Conservation (phyloP, 768 basidiomycete genomes). For the Phylloporus sp. region DNA sequence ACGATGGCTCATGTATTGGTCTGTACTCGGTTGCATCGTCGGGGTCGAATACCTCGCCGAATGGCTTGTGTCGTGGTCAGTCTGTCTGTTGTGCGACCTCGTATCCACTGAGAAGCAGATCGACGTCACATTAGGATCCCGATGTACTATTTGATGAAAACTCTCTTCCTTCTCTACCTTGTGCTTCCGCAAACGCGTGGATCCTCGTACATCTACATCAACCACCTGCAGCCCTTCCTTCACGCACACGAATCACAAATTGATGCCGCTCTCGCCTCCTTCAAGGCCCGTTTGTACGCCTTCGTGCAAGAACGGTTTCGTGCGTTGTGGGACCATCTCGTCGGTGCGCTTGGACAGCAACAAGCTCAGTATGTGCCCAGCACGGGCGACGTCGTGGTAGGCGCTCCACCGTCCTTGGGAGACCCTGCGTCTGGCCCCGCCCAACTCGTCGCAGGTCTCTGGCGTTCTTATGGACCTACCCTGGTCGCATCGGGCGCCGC, state of each 20-base stretch:
- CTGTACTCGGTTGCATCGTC: slow-evolving; percentile 78
- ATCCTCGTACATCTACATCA: slow-evolving; percentile 76
- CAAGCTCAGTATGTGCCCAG: slow-evolving; percentile 20
- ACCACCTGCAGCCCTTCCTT: slow-evolving; percentile 81
- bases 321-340: slow-evolving; percentile 60
- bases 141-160: slow-evolving; percentile 80
- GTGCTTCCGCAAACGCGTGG: slow-evolving; percentile 88
- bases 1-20: slow-evolving; percentile 98
- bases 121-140: slow-evolving; percentile 66
- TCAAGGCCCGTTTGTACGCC: slow-evolving; percentile 52
- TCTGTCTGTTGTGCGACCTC: slow-evolving; percentile 9
- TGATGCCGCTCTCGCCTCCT: slow-evolving; percentile 68
- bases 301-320: slow-evolving; percentile 63
- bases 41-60: slow-evolving; percentile 80
- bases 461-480: slow-evolving; percentile 74
- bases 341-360: slow-evolving; percentile 44
- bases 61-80: slow-evolving; percentile 84
- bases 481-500: slow-evolving; percentile 65
- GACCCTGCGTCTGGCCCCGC: slow-evolving; percentile 61
- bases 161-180: slow-evolving; percentile 81
- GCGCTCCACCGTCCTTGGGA: slow-evolving; percentile 41
- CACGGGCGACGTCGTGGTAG: slow-evolving; percentile 21
- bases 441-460: slow-evolving; percentile 60
- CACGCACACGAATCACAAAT: slow-evolving; percentile 78
- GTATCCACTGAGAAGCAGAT: slow-evolving; percentile 10